phyloP scores from a whole-genome alignment of 805 yeast genomes.

The Yarrowia sp. region DNA sequence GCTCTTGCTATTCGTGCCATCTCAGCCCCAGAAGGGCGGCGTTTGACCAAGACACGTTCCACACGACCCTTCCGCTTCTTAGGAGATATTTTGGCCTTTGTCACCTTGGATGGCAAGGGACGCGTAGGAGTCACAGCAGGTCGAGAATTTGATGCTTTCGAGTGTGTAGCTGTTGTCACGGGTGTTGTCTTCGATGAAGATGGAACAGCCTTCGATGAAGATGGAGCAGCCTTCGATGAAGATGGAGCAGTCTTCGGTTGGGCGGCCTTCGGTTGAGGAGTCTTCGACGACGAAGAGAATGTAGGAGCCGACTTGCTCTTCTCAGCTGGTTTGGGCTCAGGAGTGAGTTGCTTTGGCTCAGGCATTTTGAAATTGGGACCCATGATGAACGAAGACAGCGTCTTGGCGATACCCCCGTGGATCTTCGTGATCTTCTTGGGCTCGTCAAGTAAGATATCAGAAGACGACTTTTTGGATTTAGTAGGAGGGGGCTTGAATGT shows the following conservation, averaged over 20 bases:
- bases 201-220: too few species aligned
- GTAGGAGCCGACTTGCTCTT: neutral
- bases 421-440: conserved; percentile 8
- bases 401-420: conserved; percentile 9
- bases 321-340: neutral
- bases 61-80: too few species aligned
- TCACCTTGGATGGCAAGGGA: neutral
- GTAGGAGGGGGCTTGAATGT: neutral
- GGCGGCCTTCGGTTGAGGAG: neutral
- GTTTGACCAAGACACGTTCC: too few species aligned
- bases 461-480: neutral
- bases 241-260: too few species aligned
- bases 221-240: too few species aligned
- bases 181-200: too few species aligned
- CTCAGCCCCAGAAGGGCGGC: too few species aligned
- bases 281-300: neutral
- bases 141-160: too few species aligned
- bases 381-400: conserved; percentile 3
- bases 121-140: neutral
- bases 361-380: conserved; percentile 6
- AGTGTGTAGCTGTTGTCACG: too few species aligned
- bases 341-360: neutral
- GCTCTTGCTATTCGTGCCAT: too few species aligned
- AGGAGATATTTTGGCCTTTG: neutral
- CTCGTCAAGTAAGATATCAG: neutral